A percentile compares a stretch with the other conserved stretches of the same genome.
phyloP scores from a whole-genome alignment of 306 rosid species.

The Vigna trinervia region DNA sequence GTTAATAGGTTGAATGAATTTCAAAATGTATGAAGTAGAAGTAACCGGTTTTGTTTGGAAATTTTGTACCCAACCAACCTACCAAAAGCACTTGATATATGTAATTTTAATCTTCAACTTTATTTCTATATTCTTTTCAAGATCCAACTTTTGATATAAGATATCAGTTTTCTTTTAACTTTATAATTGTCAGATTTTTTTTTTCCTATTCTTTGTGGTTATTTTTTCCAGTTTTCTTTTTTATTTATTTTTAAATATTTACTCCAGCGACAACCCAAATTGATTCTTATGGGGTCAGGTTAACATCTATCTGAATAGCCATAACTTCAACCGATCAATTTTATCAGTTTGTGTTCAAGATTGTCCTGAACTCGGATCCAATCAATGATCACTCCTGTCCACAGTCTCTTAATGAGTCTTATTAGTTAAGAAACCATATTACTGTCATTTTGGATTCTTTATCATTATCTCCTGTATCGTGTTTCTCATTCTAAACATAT shows the following conservation, averaged over 20 bases:
- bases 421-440: background rate
- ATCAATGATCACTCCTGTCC: background rate
- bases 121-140: background rate
- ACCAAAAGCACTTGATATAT: background rate
- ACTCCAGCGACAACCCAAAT: background rate
- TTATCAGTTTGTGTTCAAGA: background rate
- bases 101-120: background rate
- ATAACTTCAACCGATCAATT: background rate
- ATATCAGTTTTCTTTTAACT: background rate
- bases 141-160: background rate
- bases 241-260: background rate
- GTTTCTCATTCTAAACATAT: slow-evolving; percentile 10
- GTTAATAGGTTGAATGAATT: background rate
- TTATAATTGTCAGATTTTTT: no score
- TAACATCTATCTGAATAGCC: background rate
- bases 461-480: slow-evolving; percentile 18
- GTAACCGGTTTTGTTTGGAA: background rate
- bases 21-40: background rate
- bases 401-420: background rate
- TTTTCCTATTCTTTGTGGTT: background rate
- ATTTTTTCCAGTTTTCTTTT: background rate
- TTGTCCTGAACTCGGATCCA: background rate
- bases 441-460: slow-evolving; percentile 7
- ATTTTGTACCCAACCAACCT: background rate
- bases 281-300: background rate